These are phyloP conservation scores for Podila clonocystis DNA, from an alignment of 192 early-diverging fungal genomes.

Conservation along the genomic window DNA sequence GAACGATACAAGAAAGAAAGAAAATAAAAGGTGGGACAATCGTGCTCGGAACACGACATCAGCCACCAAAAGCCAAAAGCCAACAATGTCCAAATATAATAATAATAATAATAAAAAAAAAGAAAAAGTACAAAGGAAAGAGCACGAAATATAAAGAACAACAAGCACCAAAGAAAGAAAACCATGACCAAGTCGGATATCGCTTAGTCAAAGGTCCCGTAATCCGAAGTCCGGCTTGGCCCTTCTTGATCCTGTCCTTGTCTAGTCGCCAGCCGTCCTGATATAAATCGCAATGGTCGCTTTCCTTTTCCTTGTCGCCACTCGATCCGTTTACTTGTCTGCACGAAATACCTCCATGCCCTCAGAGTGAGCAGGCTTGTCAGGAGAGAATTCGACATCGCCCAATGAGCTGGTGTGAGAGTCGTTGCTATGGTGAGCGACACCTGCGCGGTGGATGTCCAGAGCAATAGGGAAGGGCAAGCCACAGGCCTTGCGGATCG, in stretches of 20 bases:
- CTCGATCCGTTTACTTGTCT: neutral
- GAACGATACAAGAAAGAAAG: neutral
- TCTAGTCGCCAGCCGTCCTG: neutral
- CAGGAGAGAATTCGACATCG: constrained; percentile 17
- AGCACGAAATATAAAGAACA: neutral
- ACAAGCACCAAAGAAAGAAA: neutral
- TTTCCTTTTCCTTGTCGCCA: constrained; percentile 12
- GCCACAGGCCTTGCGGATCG: constrained; percentile 35
- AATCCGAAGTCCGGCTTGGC: constrained; percentile 2
- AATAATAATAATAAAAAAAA: neutral
- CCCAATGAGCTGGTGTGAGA: constrained; percentile 8
- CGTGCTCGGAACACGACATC: too few species aligned
- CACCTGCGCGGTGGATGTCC: constrained; percentile 9
- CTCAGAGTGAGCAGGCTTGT: constrained; percentile 7
- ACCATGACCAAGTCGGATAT: constrained; percentile 18
- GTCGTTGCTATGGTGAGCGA: neutral
- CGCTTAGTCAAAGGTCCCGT: constrained; percentile 22
- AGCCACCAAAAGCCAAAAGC: too few species aligned
- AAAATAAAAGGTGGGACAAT: neutral
- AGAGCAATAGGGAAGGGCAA: constrained; percentile 38
- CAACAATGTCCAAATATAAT: too few species aligned
- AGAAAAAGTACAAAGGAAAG: neutral
- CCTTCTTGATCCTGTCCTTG: neutral
- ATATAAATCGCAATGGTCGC: constrained; percentile 1
- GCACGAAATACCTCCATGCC: constrained; percentile 16